Evolutionary conservation across 108 stramenopile genomes (phyloP).

Genomic region (Aurantiochytrium sp.): DNA sequence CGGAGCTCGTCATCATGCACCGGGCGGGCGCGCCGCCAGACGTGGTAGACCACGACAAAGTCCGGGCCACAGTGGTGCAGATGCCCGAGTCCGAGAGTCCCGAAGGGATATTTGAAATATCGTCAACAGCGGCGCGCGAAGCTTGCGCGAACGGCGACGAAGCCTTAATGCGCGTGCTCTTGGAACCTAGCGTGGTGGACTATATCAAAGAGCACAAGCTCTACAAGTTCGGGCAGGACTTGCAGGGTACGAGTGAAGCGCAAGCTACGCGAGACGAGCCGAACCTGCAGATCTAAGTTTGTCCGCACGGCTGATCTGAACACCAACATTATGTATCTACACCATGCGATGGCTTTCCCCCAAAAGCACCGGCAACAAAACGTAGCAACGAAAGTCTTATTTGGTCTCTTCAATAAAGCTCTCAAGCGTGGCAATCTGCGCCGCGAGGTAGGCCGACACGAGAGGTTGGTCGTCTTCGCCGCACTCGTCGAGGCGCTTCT

Average conservation of each 20-base stretch:
- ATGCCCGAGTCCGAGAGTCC: not conserved
- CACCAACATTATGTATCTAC: no score
- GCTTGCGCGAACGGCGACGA: not conserved
- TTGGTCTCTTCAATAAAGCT: not conserved
- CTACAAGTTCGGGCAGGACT: not conserved
- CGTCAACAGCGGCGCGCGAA: not conserved
- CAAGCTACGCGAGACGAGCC: no score
- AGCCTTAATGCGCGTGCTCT: not conserved
- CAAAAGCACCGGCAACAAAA: not conserved
- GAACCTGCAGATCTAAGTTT: not conserved
- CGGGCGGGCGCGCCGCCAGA: not conserved
- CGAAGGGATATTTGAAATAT: not conserved
- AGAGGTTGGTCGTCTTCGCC: not conserved
- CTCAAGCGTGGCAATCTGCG: not conserved
- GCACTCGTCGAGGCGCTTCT: not conserved
- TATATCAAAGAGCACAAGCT: not conserved
- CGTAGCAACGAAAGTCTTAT: not conserved
- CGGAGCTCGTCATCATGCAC: not conserved
- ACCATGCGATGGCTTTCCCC: not conserved
- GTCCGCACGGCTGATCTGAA: not conserved
- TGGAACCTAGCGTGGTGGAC: not conserved
- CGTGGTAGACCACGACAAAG: not conserved
- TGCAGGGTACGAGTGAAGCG: not conserved
- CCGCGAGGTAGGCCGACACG: not conserved
- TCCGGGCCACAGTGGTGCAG: no score